Conservation (phyloP, 2,329 filamentous ascomycete genomes). For the Neurospora sp. region DNA sequence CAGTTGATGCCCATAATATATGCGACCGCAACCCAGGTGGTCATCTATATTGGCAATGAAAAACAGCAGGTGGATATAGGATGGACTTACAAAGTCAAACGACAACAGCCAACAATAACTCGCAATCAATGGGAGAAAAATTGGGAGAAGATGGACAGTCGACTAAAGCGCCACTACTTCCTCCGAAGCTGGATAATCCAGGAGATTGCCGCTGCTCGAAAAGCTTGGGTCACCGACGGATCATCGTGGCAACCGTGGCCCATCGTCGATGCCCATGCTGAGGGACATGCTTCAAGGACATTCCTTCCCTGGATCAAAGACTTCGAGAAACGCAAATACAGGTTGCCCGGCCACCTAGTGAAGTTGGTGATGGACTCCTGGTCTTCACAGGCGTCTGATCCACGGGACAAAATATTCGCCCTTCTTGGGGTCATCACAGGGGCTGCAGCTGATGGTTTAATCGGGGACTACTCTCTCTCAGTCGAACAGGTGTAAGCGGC, state of each 20-base stretch:
- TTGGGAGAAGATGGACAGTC: slow-evolving; percentile 5
- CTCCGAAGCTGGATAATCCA: slow-evolving; percentile 13
- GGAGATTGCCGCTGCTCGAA: slow-evolving; percentile 9
- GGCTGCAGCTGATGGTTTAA: slow-evolving; percentile 6
- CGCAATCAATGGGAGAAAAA: slow-evolving; percentile 1
- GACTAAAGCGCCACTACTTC: slow-evolving; percentile 9
- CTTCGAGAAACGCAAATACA: slow-evolving; percentile 7
- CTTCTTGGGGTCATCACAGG: slow-evolving; percentile 8
- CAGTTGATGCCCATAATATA: slow-evolving; percentile 12
- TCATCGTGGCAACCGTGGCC: slow-evolving; percentile 9
- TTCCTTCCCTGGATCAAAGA: slow-evolving; percentile 10
- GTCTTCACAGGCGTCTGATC: slow-evolving; percentile 9
- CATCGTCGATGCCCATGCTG: slow-evolving; percentile 1
- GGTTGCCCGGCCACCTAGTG: slow-evolving; percentile 3
- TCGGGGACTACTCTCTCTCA: slow-evolving; percentile 8
- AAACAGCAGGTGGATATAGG: slow-evolving; percentile 1
- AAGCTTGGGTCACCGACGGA: slow-evolving; percentile 6
- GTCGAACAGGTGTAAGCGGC: slow-evolving; percentile 8
- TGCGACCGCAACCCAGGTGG: slow-evolving; percentile 7
- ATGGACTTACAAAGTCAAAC: neutral
- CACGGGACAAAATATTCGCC: slow-evolving; percentile 10
- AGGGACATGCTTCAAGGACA: neutral
- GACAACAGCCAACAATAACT: neutral
- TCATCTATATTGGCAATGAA: slow-evolving; percentile 9
- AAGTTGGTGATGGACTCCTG: slow-evolving; percentile 9